These are phyloP conservation scores for Leptomonas seymouri DNA, from an alignment of 208 protist genomes.

Conservation along the genomic window DNA sequence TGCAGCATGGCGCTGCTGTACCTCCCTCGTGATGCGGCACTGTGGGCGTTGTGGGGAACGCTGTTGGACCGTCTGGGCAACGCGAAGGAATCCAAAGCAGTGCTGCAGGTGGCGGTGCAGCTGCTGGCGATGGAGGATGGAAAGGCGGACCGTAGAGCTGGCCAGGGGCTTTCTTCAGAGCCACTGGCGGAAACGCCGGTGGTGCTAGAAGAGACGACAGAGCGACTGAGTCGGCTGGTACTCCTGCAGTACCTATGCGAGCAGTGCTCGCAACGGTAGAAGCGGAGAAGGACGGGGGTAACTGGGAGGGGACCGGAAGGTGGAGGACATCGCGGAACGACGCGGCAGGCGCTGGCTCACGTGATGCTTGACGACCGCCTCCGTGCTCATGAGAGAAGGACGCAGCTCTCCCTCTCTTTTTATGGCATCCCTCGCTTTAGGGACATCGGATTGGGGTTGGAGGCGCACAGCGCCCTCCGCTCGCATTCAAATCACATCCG, in stretches of 20 bases:
- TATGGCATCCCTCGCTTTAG: no score
- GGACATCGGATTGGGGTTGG: no score
- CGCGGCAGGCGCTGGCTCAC: no score
- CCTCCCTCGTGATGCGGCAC: constrained; percentile 7
- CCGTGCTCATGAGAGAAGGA: no score
- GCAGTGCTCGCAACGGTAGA: neutral
- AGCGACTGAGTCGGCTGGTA: neutral
- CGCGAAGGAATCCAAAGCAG: neutral
- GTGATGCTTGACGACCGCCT: no score
- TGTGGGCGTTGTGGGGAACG: constrained; percentile 12
- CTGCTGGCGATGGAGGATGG: constrained; percentile 11
- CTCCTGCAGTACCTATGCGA: neutral
- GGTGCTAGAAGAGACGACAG: neutral
- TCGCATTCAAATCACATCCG: neutral
- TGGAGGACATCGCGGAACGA: no score
- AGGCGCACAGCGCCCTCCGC: neutral
- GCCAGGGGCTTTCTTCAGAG: neutral
- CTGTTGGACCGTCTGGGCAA: neutral
- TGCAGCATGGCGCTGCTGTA: constrained; percentile 23
- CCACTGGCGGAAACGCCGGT: neutral
- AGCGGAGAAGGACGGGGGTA: neutral
- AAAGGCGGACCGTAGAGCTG: neutral
- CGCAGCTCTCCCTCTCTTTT: no score
- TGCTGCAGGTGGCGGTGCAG: constrained; percentile 8
- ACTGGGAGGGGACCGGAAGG: neutral